Evolutionary conservation across 179 eudicot genomes (phyloP).

Genomic region (Beta corolliflora): DNA sequence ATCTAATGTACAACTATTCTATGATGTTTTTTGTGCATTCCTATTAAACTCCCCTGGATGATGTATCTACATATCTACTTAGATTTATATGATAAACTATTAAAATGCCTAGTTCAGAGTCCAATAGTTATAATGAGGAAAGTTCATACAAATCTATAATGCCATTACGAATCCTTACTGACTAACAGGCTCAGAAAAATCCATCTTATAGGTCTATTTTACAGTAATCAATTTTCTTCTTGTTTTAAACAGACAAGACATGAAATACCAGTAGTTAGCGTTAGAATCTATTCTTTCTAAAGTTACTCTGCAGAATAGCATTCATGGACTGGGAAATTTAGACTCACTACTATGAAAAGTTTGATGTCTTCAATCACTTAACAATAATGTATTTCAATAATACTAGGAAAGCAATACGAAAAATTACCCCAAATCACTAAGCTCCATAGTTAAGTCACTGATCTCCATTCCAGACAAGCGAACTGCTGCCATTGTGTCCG

Average conservation of each 20-base stretch:
- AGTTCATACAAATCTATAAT: no score
- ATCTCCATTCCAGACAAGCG: conserved; percentile 96
- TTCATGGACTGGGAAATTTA: no score
- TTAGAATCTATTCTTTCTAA: not conserved
- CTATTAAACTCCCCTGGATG: not conserved
- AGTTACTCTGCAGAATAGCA: no score
- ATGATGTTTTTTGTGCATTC: not conserved
- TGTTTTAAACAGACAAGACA: not conserved
- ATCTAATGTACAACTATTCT: not conserved
- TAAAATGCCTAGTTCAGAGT: not conserved
- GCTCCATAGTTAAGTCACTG: conserved; percentile 93
- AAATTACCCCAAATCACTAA: conserved; percentile 82
- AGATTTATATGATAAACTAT: not conserved
- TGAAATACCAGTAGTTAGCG: not conserved
- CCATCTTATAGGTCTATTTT: not conserved
- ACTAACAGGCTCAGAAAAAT: not conserved
- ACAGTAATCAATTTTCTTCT: not conserved
- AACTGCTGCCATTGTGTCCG: conserved; percentile 92
- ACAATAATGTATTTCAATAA: not conserved
- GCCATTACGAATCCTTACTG: no score
- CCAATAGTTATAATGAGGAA: no score
- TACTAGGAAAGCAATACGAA: not conserved
- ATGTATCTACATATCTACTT: not conserved
- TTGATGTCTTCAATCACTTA: no score
- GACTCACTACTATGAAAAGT: no score